phyloP scores from a whole-genome alignment of 139 green algal species.

The Edaphochlamys debaryana region DNA sequence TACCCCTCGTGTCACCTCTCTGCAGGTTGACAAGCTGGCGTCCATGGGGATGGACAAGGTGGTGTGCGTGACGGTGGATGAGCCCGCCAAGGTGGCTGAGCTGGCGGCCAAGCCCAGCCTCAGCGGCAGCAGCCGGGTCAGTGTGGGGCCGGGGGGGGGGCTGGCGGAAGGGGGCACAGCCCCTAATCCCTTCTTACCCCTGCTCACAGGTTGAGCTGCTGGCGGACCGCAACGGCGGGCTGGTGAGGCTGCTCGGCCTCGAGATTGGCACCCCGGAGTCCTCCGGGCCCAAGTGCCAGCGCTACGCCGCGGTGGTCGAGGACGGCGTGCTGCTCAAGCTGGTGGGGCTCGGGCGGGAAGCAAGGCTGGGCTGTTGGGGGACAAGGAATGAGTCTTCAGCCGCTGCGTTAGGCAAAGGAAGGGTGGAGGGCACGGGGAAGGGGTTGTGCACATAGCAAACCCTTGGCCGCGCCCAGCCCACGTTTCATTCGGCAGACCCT shows the following conservation, averaged over 20 bases:
- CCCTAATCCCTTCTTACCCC: too few relatives aligned
- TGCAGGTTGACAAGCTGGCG: conserved; percentile 43
- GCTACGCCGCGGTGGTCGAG: conserved; percentile 72
- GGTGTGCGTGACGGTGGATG: conserved; percentile 54
- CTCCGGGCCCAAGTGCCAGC: conserved; percentile 60
- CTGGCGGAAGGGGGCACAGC: neutral
- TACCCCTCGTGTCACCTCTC: too few relatives aligned
- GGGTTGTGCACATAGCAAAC: too few relatives aligned
- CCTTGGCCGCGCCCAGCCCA: too few relatives aligned
- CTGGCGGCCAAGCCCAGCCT: conserved; percentile 14
- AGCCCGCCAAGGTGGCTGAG: conserved; percentile 42
- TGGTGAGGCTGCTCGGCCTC: conserved; percentile 67
- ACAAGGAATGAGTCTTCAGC: too few relatives aligned
- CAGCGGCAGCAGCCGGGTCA: neutral
- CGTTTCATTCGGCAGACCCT: too few relatives aligned
- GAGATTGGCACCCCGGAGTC: conserved; percentile 45
- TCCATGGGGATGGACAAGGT: conserved; percentile 57
- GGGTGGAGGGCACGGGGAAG: too few relatives aligned
- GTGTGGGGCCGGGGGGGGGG: neutral
- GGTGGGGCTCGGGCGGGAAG: conserved; percentile 38
- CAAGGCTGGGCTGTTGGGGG: too few relatives aligned
- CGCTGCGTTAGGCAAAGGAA: too few relatives aligned
- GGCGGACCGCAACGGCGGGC: conserved; percentile 48
- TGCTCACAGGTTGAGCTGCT: conserved; percentile 45
- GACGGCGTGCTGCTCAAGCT: conserved; percentile 71